Base-by-base conservation (phyloP, 257 asterid genomes). In the Penstemon barbatus region DNA sequence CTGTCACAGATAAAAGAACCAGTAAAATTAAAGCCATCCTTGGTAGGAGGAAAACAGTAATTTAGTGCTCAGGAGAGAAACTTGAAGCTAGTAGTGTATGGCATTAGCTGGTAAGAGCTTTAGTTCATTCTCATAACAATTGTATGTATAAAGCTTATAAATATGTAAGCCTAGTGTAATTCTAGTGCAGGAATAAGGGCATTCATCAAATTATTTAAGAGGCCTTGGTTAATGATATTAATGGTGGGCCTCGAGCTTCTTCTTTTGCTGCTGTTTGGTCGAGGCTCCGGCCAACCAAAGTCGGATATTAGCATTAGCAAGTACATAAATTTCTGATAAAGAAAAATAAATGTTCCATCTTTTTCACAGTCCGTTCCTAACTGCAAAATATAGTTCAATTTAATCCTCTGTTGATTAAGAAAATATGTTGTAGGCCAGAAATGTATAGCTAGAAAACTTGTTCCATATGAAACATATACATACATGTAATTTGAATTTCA, bases 141-240 rank as follows among this genome's bases (percentile, higher is more conserved):
- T 3, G 4, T 13, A 6, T 25, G 7, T 12, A 8, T 69, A 58
- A 58, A 44, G 46, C 41, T 57, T 18, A 49, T 36, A 41, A 6
- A 15, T 15, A 15, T 6, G 41, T 40, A n/a, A 0, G 12, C 13
- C 68, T 65, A 39, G 59, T 37, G 8, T 42, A 12, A 40, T 70
- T 43, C 64, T 57, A 68, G 39, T 61, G 57, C 81, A 82, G 84
- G 82, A 69, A 68, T 52, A 77, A 55, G 75, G 63, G 68, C 67
- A 68, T 73, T 39, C 61, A 69, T 36, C 70, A 46, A 72, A 60
- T 61, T 65, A 42, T n/a, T 6, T 33, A 48, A 41, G 8, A 45
- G 3, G 68, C 53, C 33, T 33, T 36, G 51, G 12, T 36, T 19
- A 7, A 54, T 25, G 40, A 44, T 56, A 25, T 37, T 45, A 53